Conservation (phyloP, 345 rosid genomes). For the Heritiera fomes region DNA sequence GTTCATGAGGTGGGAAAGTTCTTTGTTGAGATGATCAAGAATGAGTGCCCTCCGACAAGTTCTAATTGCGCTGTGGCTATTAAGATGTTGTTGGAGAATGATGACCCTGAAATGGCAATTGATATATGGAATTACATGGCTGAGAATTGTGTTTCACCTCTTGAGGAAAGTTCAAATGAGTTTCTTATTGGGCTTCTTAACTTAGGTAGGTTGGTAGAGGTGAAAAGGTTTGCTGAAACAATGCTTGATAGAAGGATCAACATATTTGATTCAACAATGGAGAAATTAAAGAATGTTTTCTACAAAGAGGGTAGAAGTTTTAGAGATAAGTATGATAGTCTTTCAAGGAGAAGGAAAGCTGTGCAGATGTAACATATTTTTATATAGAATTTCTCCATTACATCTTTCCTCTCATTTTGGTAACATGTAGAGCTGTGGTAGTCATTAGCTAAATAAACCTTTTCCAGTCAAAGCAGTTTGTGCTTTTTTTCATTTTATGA, state of each 20-base stretch:
- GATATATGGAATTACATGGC: slow-evolving; percentile 60
- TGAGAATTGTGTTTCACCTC: slow-evolving; percentile 39
- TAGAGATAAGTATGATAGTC: slow-evolving; percentile 48
- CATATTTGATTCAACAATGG: slow-evolving; percentile 48
- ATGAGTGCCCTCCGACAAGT: slow-evolving; percentile 47
- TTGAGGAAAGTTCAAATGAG: slow-evolving; percentile 46
- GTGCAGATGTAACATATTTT: slow-evolving; percentile 18
- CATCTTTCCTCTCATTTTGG: slow-evolving; percentile 1
- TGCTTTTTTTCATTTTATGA: background rate
- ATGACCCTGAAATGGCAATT: slow-evolving; percentile 59
- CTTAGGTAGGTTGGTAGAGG: slow-evolving; percentile 49
- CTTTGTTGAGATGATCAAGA: slow-evolving; percentile 60
- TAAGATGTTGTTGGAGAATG: slow-evolving; percentile 40
- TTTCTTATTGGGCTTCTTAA: slow-evolving; percentile 50
- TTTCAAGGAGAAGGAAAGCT: slow-evolving; percentile 48
- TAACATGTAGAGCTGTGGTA: background rate
- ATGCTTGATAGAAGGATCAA: slow-evolving; percentile 49
- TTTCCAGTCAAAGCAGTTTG: background rate
- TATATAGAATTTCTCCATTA: slow-evolving; percentile 10
- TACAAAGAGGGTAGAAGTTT: slow-evolving; percentile 36
- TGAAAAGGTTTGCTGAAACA: slow-evolving; percentile 43
- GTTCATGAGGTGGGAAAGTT: slow-evolving; percentile 40
- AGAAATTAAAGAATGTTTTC: slow-evolving; percentile 43
- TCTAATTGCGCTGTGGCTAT: slow-evolving; percentile 46
- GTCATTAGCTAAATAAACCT: background rate